These are phyloP conservation scores for Boletellus ananas DNA, from an alignment of 768 basidiomycete species.

Conservation along the genomic window DNA sequence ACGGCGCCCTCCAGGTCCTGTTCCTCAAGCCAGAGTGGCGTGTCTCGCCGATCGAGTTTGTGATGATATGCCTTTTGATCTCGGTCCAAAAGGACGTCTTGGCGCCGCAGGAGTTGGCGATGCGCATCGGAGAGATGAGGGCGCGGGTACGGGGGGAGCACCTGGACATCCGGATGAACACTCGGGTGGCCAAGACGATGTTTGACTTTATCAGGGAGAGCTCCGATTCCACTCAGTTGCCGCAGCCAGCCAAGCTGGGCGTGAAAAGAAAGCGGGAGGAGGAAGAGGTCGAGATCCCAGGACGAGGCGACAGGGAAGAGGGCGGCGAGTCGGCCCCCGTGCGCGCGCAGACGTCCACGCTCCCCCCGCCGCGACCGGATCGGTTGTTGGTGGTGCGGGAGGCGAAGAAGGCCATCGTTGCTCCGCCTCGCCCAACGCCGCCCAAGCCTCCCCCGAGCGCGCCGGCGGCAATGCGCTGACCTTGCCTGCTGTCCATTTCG, in stretches of 20 bases:
- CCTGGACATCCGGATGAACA: slow-evolving; percentile 65
- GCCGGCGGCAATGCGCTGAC: slow-evolving; percentile 7
- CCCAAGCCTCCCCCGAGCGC: slow-evolving; percentile 2
- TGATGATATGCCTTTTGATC: slow-evolving; percentile 53
- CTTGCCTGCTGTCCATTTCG: neutral
- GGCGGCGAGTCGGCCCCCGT: neutral
- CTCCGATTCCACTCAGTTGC: neutral
- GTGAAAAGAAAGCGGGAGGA: slow-evolving; percentile 28
- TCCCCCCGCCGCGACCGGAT: slow-evolving; percentile 21
- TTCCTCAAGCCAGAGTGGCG: slow-evolving; percentile 44
- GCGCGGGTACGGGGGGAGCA: slow-evolving; percentile 49
- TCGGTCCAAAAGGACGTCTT: slow-evolving; percentile 43
- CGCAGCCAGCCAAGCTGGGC: neutral
- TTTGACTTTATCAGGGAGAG: slow-evolving; percentile 45
- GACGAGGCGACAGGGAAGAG: slow-evolving; percentile 16
- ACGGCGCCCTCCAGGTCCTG: slow-evolving; percentile 30
- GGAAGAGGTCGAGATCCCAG: slow-evolving; percentile 2
- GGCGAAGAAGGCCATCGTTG: slow-evolving; percentile 16
- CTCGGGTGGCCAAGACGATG: slow-evolving; percentile 52
- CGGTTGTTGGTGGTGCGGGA: slow-evolving; percentile 13
- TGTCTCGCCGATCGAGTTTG: slow-evolving; percentile 68
- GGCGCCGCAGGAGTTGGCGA: slow-evolving; percentile 38
- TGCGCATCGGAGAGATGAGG: slow-evolving; percentile 51
- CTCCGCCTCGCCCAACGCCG: slow-evolving; percentile 12
- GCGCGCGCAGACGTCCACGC: neutral